These are phyloP conservation scores for Pneumocystis sp. DNA, from an alignment of 1,139 yeast species.

Conservation along the genomic window DNA sequence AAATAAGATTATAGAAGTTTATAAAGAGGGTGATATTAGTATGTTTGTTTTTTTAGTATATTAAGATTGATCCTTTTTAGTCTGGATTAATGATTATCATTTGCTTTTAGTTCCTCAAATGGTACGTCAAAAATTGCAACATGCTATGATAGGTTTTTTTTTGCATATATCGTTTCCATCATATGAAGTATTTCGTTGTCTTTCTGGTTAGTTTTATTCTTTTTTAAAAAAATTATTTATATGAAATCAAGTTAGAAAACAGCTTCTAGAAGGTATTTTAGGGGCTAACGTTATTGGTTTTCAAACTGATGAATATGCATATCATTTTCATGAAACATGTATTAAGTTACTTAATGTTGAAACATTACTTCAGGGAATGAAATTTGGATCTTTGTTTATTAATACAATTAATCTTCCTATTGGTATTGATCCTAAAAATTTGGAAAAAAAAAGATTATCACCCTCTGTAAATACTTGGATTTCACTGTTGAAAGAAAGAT, in stretches of 20 bases:
- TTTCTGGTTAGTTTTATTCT: constrained; percentile 32
- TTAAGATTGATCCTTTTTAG: constrained; percentile 12
- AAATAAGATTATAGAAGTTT: constrained; percentile 49
- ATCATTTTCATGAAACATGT: constrained; percentile 86
- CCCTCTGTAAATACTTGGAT: constrained; percentile 59
- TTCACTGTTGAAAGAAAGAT: constrained; percentile 54
- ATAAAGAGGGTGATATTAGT: constrained; percentile 46
- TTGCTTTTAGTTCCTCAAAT: constrained; percentile 70
- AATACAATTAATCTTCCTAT: constrained; percentile 61
- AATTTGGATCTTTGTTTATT: constrained; percentile 51
- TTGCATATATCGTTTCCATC: constrained; percentile 92
- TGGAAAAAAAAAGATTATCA: constrained; percentile 33
- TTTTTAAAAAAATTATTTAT: background rate
- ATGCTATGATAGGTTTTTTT: constrained; percentile 82
- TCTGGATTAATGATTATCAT: constrained; percentile 95
- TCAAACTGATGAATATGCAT: constrained; percentile 83
- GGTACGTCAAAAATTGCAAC: constrained; percentile 61
- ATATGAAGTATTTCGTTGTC: constrained; percentile 84
- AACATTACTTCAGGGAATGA: constrained; percentile 57
- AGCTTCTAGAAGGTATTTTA: constrained; percentile 63
- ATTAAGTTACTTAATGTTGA: constrained; percentile 73
- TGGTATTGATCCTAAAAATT: constrained; percentile 64
- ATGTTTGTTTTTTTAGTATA: background rate
- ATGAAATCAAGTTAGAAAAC: constrained; percentile 40
- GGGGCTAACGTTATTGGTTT: constrained; percentile 82